Evolutionary conservation across 2,329 filamentous ascomycete species (phyloP).

Genomic region (Hypoxylon sp.): DNA sequence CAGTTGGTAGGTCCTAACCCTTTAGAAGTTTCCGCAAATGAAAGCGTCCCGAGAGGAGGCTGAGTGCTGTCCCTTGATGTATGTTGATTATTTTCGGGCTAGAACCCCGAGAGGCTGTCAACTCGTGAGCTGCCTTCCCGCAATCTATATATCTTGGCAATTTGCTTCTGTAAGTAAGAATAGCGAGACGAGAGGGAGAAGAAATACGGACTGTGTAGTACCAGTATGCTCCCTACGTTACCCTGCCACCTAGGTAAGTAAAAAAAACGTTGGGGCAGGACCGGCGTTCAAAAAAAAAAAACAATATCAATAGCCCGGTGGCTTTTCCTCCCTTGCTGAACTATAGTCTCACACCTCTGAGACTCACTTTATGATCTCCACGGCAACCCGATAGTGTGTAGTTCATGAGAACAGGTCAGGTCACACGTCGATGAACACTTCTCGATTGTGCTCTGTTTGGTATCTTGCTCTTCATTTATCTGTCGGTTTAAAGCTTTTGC

Average conservation of each 20-base stretch:
- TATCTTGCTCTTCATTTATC: not conserved
- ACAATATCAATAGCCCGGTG: not conserved
- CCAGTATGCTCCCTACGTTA: not conserved
- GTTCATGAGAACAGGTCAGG: not conserved
- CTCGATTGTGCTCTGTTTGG: not conserved
- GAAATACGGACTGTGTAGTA: not conserved
- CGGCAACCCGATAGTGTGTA: not conserved
- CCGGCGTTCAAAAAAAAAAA: no score
- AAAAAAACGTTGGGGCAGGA: not conserved
- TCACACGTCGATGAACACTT: not conserved
- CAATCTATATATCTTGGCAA: not conserved
- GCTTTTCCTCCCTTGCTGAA: constrained; percentile 1
- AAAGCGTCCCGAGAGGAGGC: not conserved
- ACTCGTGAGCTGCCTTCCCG: not conserved
- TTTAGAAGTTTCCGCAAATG: not conserved
- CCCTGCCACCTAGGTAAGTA: not conserved
- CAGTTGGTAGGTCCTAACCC: not conserved
- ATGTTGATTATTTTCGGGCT: not conserved
- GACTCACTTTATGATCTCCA: not conserved
- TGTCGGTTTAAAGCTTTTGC: not conserved
- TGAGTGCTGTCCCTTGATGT: constrained; percentile 2
- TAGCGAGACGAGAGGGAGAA: not conserved
- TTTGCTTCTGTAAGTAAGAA: not conserved
- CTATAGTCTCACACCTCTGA: not conserved
- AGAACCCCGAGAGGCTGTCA: not conserved